These are phyloP conservation scores for Dryas drummondii DNA, from an alignment of 306 rosid species.

Conservation along the genomic window DNA sequence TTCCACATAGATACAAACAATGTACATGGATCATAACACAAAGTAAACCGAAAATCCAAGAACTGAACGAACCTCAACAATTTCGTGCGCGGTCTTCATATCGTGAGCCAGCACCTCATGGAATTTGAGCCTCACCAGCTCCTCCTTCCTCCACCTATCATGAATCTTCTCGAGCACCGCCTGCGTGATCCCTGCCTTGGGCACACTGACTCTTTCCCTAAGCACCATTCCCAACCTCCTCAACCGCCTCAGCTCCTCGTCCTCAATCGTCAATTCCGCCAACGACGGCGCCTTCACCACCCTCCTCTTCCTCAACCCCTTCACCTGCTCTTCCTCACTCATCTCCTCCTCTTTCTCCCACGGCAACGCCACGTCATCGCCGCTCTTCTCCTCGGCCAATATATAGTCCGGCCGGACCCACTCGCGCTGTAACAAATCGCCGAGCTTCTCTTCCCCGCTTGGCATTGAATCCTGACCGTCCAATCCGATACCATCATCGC, in stretches of 20 bases:
- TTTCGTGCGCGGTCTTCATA: constrained; percentile 85
- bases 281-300: constrained; percentile 53
- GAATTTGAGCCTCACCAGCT: constrained; percentile 85
- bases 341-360: constrained; percentile 63
- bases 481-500: constrained; percentile 26
- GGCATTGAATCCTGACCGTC: constrained; percentile 33
- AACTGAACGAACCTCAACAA: constrained; percentile 64
- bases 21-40: neutral
- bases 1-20: neutral
- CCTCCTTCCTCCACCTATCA: constrained; percentile 70
- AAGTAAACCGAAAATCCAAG: constrained; percentile 12
- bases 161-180: constrained; percentile 78
- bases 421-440: constrained; percentile 71
- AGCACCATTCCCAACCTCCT: constrained; percentile 61
- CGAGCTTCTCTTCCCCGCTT: constrained; percentile 76
- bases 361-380: constrained; percentile 47
- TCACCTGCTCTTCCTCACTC: constrained; percentile 41
- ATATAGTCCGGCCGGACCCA: constrained; percentile 73
- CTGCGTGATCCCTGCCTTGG: constrained; percentile 81
- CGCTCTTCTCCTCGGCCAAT: constrained; percentile 35
- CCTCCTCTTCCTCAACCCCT: constrained; percentile 43
- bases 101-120: constrained; percentile 78
- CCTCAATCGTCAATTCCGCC: constrained; percentile 89
- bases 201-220: constrained; percentile 64
- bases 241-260: constrained; percentile 68